These are phyloP conservation scores for Pontederia paniculata DNA, from an alignment of 176 grass and related monocot genomes.

Conservation along the genomic window DNA sequence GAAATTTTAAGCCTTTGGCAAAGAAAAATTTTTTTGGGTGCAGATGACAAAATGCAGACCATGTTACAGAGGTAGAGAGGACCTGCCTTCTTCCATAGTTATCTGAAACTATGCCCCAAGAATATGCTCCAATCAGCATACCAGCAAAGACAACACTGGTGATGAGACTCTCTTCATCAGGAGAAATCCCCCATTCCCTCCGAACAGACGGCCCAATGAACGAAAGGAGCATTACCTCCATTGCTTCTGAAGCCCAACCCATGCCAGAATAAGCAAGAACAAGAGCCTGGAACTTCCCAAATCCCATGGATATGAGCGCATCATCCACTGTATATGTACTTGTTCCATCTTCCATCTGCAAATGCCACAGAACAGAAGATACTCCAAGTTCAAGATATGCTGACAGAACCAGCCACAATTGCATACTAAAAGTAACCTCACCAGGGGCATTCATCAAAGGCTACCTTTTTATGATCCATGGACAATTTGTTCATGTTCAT, in stretches of 20 bases:
- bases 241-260: constrained; percentile 92
- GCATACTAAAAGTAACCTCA: no score
- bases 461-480: no score
- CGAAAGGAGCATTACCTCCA: constrained; percentile 98
- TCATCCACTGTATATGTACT: constrained; percentile 84
- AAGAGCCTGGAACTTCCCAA: constrained; percentile 82
- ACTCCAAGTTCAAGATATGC: no score
- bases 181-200: constrained; percentile 69
- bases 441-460: no score
- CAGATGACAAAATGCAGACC: no score
- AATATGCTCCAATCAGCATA: constrained; percentile 87
- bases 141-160: constrained; percentile 92
- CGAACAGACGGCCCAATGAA: constrained; percentile 89
- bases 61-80: constrained; percentile 2
- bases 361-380: no score
- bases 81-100: constrained; percentile 76
- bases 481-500: no score
- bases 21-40: no score
- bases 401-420: no score
- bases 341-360: constrained; percentile 61
- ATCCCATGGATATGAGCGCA: constrained; percentile 69
- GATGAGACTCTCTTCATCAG: constrained; percentile 73
- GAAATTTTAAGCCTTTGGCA: no score
- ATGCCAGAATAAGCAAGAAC: constrained; percentile 87
- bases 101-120: constrained; percentile 89